Conservation (phyloP, 352 stramenopile species). For the Phytophthora crassamura region DNA sequence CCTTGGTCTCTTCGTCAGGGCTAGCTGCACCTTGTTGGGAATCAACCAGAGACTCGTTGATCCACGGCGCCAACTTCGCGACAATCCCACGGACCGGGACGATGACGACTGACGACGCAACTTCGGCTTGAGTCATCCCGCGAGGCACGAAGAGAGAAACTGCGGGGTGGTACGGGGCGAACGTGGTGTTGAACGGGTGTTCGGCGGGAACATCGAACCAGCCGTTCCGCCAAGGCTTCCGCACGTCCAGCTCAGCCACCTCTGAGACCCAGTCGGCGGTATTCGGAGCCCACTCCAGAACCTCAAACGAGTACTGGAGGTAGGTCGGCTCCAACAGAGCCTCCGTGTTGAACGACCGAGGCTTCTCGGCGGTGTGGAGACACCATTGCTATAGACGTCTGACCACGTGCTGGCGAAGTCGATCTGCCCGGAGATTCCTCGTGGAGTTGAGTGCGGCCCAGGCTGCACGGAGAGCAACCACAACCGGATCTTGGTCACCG, state of each 20-base stretch:
- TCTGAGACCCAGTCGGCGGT: no score
- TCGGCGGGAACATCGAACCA: background rate
- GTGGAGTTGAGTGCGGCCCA: background rate
- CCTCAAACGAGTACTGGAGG: no score
- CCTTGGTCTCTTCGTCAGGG: no score
- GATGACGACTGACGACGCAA: background rate
- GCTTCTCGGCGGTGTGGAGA: background rate
- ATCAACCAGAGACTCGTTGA: no score
- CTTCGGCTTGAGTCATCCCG: no score
- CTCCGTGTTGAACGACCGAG: no score
- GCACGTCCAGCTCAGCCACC: no score
- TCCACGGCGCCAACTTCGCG: no score
- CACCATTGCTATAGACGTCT: background rate
- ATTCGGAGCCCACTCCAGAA: no score
- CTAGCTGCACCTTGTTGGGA: no score
- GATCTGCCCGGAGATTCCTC: background rate
- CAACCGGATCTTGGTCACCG: background rate
- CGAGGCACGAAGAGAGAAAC: background rate
- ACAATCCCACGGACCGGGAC: no score
- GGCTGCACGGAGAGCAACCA: background rate
- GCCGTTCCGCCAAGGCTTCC: background rate
- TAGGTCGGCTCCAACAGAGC: no score
- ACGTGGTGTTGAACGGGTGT: slow-evolving; percentile 2
- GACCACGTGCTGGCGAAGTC: background rate
- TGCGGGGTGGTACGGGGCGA: background rate